These are phyloP conservation scores for Cystoderma amianthinum DNA, from an alignment of 768 basidiomycete genomes.

Conservation along the genomic window DNA sequence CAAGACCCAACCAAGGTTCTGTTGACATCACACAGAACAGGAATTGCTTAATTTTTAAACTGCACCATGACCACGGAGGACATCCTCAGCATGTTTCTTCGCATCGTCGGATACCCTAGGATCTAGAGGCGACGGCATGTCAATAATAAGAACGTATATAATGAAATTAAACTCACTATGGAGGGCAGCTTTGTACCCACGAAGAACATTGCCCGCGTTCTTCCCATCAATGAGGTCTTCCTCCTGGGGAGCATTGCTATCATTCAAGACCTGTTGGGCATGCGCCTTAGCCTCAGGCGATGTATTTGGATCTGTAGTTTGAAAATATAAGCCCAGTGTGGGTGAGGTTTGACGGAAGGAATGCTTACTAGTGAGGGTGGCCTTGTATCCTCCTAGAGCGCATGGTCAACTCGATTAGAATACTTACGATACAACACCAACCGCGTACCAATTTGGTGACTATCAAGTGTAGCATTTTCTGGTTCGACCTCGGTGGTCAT, in stretches of 20 bases:
- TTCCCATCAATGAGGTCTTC: conserved; percentile 5
- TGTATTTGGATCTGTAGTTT: conserved; percentile 30
- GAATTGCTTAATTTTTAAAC: not conserved
- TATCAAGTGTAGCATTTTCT: not conserved
- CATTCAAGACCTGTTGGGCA: conserved; percentile 47
- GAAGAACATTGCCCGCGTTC: conserved; percentile 41
- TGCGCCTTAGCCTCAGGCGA: conserved; percentile 45
- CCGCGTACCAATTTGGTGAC: too few species aligned
- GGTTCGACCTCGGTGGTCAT: conserved; percentile 4
- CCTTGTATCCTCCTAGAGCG: conserved; percentile 39
- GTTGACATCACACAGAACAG: conserved; percentile 1
- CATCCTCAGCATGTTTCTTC: conserved; percentile 29
- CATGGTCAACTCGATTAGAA: conserved; percentile 1
- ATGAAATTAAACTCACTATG: conserved; percentile 22
- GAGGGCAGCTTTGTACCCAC: conserved; percentile 51
- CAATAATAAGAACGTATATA: not conserved
- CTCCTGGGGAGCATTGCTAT: too few species aligned
- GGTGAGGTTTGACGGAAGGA: not conserved
- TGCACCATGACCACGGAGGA: conserved; percentile 1
- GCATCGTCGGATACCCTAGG: conserved; percentile 45
- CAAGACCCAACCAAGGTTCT: too few species aligned
- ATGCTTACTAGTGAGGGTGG: conserved; percentile 16
- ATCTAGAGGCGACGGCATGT: conserved; percentile 12
- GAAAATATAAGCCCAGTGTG: too few species aligned
- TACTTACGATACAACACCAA: too few species aligned